Conservation (phyloP, 169 alveolate genomes). For the Cryptosporidium sp. region DNA sequence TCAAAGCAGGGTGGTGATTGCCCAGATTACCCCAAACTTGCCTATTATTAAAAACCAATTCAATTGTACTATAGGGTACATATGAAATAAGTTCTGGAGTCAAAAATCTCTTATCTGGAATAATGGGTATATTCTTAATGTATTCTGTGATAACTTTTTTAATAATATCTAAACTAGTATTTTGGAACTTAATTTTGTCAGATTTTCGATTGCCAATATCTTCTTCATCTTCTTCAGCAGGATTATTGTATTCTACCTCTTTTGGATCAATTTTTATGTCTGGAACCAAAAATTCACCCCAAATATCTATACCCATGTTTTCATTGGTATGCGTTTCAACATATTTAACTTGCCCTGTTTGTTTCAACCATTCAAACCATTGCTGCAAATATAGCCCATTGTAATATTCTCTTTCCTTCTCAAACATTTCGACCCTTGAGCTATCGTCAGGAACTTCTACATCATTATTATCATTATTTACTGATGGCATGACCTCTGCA, state of each 20-base stretch:
- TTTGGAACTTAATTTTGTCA: slow-evolving; percentile 77
- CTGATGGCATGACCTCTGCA: slow-evolving; percentile 45
- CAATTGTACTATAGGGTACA: slow-evolving; percentile 87
- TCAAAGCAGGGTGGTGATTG: slow-evolving; percentile 88
- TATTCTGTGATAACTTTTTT: slow-evolving; percentile 78
- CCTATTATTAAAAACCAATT: slow-evolving; percentile 85
- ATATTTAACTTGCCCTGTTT: slow-evolving; percentile 62
- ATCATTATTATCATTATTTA: slow-evolving; percentile 42
- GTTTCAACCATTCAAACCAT: slow-evolving; percentile 76
- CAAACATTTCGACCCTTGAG: slow-evolving; percentile 49
- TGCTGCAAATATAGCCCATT: slow-evolving; percentile 70
- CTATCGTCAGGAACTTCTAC: slow-evolving; percentile 52
- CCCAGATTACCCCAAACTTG: slow-evolving; percentile 89
- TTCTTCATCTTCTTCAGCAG: slow-evolving; percentile 29
- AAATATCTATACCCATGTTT: slow-evolving; percentile 68
- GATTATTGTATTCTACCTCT: slow-evolving; percentile 33
- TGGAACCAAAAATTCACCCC: slow-evolving; percentile 76
- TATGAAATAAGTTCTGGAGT: slow-evolving; percentile 82
- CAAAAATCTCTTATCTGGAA: slow-evolving; percentile 78
- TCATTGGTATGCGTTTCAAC: slow-evolving; percentile 25
- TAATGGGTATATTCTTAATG: slow-evolving; percentile 79
- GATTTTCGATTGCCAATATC: slow-evolving; percentile 69
- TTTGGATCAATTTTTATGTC: slow-evolving; percentile 60
- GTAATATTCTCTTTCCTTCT: slow-evolving; percentile 63
- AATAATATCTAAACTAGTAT: slow-evolving; percentile 71